Conservation (phyloP, 176 grass and related monocot species). For the Chloris gayana region DNA sequence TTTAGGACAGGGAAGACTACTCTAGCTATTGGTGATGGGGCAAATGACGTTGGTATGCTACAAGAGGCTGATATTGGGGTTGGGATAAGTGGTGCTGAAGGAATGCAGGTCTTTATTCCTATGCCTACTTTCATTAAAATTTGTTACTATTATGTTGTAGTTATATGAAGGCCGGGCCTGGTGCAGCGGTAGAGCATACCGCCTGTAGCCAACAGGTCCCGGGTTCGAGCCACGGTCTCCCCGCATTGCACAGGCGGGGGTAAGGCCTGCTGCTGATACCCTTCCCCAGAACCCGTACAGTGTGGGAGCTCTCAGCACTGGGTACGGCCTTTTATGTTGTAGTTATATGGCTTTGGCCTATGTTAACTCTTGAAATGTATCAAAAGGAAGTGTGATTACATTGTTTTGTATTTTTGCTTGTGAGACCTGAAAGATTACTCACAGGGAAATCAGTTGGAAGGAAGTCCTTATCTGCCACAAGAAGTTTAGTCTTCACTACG, state of each 20-base stretch:
- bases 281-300: no score
- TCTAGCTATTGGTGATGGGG: conserved; percentile 90
- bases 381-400: conserved; percentile 4
- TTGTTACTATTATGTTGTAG: background rate
- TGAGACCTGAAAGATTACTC: conserved; percentile 1
- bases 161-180: no score
- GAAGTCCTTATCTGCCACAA: background rate
- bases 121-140: background rate
- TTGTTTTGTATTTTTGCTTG: conserved; percentile 3
- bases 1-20: conserved; percentile 67
- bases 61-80: conserved; percentile 97
- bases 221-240: no score
- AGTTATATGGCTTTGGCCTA: background rate
- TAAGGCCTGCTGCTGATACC: no score
- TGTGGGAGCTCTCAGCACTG: no score
- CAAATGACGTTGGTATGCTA: conserved; percentile 98
- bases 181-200: no score
- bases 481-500: background rate
- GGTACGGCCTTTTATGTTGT: no score
- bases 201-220: no score
- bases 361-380: conserved; percentile 13
- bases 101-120: conserved; percentile 83
- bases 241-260: no score
- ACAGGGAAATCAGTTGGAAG: conserved; percentile 11
- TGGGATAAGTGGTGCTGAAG: conserved; percentile 96